Evolutionary conservation across 129 eudicot species (phyloP).

Genomic region (Solidago caesia): DNA sequence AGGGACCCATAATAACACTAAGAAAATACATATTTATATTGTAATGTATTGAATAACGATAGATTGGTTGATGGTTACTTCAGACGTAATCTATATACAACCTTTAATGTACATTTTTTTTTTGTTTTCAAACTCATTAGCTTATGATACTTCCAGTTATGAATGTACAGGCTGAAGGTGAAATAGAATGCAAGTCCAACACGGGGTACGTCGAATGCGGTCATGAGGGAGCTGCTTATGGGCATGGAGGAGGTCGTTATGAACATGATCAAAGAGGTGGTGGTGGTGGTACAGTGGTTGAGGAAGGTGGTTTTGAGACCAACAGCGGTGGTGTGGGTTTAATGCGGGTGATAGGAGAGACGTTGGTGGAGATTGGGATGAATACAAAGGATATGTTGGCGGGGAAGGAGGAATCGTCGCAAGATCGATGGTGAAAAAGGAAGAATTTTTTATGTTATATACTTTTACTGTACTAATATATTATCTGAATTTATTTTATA

Average conservation of each 20-base stretch:
- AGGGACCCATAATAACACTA: too few species aligned
- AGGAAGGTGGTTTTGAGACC: slow-evolving; percentile 5
- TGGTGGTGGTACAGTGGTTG: not conserved
- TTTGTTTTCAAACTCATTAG: not conserved
- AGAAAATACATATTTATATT: too few species aligned
- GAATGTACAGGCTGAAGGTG: slow-evolving; percentile 16
- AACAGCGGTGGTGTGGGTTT: slow-evolving; percentile 24
- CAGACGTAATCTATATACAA: not conserved
- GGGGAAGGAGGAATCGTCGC: slow-evolving; percentile 32
- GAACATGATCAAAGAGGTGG: too few species aligned
- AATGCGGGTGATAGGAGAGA: slow-evolving; percentile 63
- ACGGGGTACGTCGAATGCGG: not conserved
- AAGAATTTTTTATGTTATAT: too few species aligned
- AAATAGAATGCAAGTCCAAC: not conserved
- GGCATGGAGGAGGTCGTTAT: not conserved
- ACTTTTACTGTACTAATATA: too few species aligned
- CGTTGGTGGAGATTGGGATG: slow-evolving; percentile 73
- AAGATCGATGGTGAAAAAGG: too few species aligned
- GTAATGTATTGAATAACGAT: too few species aligned
- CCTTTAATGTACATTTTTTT: not conserved
- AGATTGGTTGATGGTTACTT: not conserved
- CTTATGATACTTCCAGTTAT: slow-evolving; percentile 16
- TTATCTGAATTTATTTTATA: too few species aligned
- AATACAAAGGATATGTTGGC: slow-evolving; percentile 53
- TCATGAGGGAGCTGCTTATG: not conserved